Evolutionary conservation across 805 yeast genomes (phyloP).

Genomic region (Myxozyma mucilagina): DNA sequence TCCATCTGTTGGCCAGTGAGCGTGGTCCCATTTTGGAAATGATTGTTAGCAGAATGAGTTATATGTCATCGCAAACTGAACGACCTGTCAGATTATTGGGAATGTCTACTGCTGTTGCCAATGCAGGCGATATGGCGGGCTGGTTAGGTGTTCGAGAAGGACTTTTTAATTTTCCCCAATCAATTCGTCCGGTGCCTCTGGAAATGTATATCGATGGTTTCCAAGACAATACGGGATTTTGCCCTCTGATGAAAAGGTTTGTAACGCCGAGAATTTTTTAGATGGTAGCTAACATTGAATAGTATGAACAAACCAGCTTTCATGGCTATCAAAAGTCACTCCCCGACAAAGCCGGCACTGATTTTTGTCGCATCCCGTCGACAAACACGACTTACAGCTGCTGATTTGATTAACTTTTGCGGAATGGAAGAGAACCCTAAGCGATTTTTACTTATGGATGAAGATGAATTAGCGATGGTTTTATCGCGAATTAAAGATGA

Average conservation of each 20-base stretch:
- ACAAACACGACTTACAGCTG: slow-evolving; percentile 77
- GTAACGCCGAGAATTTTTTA: too few species aligned
- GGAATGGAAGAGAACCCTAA: slow-evolving; percentile 78
- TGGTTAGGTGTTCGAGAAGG: slow-evolving; percentile 77
- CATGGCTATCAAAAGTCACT: slow-evolving; percentile 87
- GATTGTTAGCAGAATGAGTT: slow-evolving; percentile 86
- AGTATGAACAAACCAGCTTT: slow-evolving; percentile 89
- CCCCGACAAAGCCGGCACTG: slow-evolving; percentile 79
- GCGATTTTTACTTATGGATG: slow-evolving; percentile 65
- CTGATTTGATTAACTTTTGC: slow-evolving; percentile 74
- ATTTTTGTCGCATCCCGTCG: slow-evolving; percentile 84
- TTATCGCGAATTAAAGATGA: slow-evolving; percentile 72
- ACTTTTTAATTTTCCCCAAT: slow-evolving; percentile 73
- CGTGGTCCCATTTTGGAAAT: slow-evolving; percentile 85
- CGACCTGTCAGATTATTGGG: slow-evolving; percentile 68
- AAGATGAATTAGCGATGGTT: slow-evolving; percentile 56
- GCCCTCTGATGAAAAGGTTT: slow-evolving; percentile 69
- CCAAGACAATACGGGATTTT: slow-evolving; percentile 76
- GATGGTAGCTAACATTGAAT: neutral
- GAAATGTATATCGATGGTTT: slow-evolving; percentile 87
- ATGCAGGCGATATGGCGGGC: slow-evolving; percentile 81
- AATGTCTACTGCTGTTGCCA: slow-evolving; percentile 82
- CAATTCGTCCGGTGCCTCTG: slow-evolving; percentile 82
- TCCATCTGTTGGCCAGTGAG: slow-evolving; percentile 79
- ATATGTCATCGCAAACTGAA: slow-evolving; percentile 60